These are phyloP conservation scores for Allantophomopsis lycopodina DNA, from an alignment of 2,329 filamentous ascomycete genomes.

Conservation along the genomic window DNA sequence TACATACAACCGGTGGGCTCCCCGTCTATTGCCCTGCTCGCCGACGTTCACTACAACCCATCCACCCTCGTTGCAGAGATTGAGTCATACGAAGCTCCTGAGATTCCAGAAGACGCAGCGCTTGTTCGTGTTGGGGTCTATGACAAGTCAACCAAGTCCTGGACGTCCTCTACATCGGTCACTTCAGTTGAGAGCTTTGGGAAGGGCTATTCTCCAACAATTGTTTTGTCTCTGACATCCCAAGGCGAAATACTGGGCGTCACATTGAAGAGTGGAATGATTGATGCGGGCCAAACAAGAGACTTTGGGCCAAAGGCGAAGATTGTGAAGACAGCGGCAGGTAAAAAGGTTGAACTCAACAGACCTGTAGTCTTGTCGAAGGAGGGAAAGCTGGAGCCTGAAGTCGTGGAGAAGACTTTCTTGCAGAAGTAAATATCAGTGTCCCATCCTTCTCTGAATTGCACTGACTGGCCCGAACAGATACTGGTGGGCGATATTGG, in stretches of 20 bases:
- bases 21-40: slow-evolving; percentile 35
- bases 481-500: neutral
- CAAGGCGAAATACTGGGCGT: slow-evolving; percentile 33
- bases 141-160: slow-evolving; percentile 29
- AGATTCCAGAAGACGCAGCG: slow-evolving; percentile 26
- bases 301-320: slow-evolving; percentile 49
- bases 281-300: slow-evolving; percentile 50
- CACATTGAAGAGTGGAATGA: slow-evolving; percentile 36
- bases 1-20: slow-evolving; percentile 15
- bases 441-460: neutral
- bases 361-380: slow-evolving; percentile 47
- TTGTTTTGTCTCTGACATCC: slow-evolving; percentile 36
- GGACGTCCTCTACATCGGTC: slow-evolving; percentile 41
- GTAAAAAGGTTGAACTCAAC: slow-evolving; percentile 45
- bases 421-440: slow-evolving; percentile 44
- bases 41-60: slow-evolving; percentile 40
- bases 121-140: slow-evolving; percentile 45
- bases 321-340: slow-evolving; percentile 31
- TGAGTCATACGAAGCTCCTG: slow-evolving; percentile 40
- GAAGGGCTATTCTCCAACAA: slow-evolving; percentile 45
- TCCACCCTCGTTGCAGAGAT: slow-evolving; percentile 29
- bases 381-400: slow-evolving; percentile 42
- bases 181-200: slow-evolving; percentile 41
- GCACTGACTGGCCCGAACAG: neutral
- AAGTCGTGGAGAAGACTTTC: slow-evolving; percentile 46